Base-by-base conservation (phyloP, 495 filamentous ascomycete genomes). In the Penicillium coprophilum region DNA sequence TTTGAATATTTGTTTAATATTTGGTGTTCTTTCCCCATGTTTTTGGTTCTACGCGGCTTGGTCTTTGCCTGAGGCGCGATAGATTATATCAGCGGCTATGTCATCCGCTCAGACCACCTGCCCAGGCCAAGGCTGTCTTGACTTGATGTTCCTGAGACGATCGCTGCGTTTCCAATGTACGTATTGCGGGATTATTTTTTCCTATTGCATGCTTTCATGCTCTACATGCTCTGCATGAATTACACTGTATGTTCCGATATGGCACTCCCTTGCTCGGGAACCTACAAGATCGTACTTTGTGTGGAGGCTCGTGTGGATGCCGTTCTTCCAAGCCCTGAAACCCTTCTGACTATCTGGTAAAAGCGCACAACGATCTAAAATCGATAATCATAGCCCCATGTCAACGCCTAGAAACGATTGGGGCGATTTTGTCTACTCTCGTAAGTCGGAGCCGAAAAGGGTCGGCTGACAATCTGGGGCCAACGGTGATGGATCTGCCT, bases 391-490 rank as follows among this genome's bases (percentile, higher is more conserved):
- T 34, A 15, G 15, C 34, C 34, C 34, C 34, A 38, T 38, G 30
- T 32, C 30, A 10, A 32, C 3, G 34, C 34, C 34, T 38, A 17
- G 34, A 7, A 38, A 38, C 34, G 6, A 17, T 17, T 38, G 34
- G 34, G 15, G 34, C 34, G 17, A 8, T 38, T 38, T 13, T 23
- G 21, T 12, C 21, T 12, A 45, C 15, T 27, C 27, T 19, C 27
- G n/a, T 31, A 28, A 31, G 45, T 39, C 48, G 48, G 48, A 40
- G 48, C 48, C 48, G 48, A 50, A 34, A 34, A 51, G 32, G 34
- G 48, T 39, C 48, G 46, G 46, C 27, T 51, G 48, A 47, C 19
- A 28, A 51, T 51, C 48, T 48, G 28, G n/a, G 48, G 30, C 46
- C 28, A 32, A 49, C 20, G 28, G 46, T 31, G 28, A 49, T 49